phyloP scores from a whole-genome alignment of 176 grass and related monocot species.

The Calamus simplicifolius region DNA sequence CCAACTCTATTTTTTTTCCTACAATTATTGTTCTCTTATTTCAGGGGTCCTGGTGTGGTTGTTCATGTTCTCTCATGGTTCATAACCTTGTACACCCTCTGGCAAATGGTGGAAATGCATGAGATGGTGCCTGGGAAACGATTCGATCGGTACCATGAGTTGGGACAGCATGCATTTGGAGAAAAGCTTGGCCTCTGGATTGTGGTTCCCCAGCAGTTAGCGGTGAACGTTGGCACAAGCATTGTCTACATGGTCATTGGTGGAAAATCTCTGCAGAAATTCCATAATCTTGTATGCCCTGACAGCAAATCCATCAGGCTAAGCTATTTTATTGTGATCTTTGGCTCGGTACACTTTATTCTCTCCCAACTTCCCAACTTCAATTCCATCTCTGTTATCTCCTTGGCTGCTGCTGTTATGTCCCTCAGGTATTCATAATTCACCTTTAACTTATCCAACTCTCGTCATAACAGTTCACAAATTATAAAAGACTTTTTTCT shows the following conservation, averaged over 20 bases:
- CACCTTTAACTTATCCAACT: too few relatives aligned
- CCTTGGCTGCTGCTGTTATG: too few relatives aligned
- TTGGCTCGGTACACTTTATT: too few relatives aligned
- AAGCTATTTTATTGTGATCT: too few relatives aligned
- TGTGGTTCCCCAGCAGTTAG: slow-evolving; percentile 56
- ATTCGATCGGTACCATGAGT: slow-evolving; percentile 74
- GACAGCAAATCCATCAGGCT: slow-evolving; percentile 7
- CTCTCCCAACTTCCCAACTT: too few relatives aligned
- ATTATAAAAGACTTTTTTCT: too few relatives aligned
- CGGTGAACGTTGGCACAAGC: slow-evolving; percentile 49
- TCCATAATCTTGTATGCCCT: slow-evolving; percentile 21
- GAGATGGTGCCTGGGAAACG: slow-evolving; percentile 53
- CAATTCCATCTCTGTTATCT: too few relatives aligned
- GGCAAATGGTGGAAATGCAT: slow-evolving; percentile 69
- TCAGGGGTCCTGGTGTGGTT: slow-evolving; percentile 33
- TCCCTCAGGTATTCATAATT: too few relatives aligned
- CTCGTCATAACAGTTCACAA: too few relatives aligned
- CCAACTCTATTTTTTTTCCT: background rate
- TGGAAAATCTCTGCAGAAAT: slow-evolving; percentile 55
- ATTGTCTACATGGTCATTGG: slow-evolving; percentile 77
- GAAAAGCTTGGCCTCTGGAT: slow-evolving; percentile 52
- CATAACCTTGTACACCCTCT: slow-evolving; percentile 53
- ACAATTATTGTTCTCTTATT: background rate
- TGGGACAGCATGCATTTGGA: slow-evolving; percentile 59
- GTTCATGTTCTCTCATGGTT: slow-evolving; percentile 36